A percentile compares a stretch with the other conserved stretches of the same genome.
Conservation (phyloP, 2,329 filamentous ascomycete genomes). For the Coleophoma cylindrospora region DNA sequence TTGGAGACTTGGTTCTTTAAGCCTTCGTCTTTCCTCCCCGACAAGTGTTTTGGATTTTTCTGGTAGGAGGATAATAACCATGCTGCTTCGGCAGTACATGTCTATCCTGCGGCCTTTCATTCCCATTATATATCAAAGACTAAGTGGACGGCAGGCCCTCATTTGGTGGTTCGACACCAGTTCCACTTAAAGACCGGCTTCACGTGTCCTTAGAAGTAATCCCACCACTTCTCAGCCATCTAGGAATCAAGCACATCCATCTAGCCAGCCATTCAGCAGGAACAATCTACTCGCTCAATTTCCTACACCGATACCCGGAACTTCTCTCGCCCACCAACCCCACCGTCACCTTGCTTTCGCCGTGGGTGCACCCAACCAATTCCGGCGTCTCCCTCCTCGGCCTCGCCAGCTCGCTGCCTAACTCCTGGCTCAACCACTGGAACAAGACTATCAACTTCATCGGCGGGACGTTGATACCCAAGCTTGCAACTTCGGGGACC, state of each 20-base stretch:
- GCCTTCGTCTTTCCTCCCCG: neutral
- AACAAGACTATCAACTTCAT: conserved; percentile 26
- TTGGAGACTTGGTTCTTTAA: neutral
- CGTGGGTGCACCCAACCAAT: conserved; percentile 33
- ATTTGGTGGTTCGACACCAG: conserved; percentile 37
- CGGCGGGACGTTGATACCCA: conserved; percentile 24
- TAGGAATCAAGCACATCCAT: conserved; percentile 32
- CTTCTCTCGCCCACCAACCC: conserved; percentile 25
- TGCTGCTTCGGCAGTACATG: too few relatives aligned
- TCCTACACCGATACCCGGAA: conserved; percentile 27
- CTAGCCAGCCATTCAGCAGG: conserved; percentile 35
- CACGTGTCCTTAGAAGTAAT: conserved; percentile 34
- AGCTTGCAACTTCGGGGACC: conserved; percentile 8
- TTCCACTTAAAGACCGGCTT: conserved; percentile 30
- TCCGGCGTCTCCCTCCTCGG: conserved; percentile 7
- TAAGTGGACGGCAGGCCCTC: conserved; percentile 28
- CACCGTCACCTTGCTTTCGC: conserved; percentile 25
- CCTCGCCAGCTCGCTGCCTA: conserved; percentile 13
- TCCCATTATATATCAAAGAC: neutral
- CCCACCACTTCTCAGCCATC: conserved; percentile 29
- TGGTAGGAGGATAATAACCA: too few relatives aligned
- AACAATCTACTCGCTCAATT: conserved; percentile 37
- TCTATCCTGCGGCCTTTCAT: neutral
- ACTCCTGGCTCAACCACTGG: conserved; percentile 25
- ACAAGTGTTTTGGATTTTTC: too few relatives aligned